A percentile compares a stretch with the other conserved stretches of the same genome.
Conservation (phyloP, 1,139 yeast species). For the Lizanozyma gosingica region DNA sequence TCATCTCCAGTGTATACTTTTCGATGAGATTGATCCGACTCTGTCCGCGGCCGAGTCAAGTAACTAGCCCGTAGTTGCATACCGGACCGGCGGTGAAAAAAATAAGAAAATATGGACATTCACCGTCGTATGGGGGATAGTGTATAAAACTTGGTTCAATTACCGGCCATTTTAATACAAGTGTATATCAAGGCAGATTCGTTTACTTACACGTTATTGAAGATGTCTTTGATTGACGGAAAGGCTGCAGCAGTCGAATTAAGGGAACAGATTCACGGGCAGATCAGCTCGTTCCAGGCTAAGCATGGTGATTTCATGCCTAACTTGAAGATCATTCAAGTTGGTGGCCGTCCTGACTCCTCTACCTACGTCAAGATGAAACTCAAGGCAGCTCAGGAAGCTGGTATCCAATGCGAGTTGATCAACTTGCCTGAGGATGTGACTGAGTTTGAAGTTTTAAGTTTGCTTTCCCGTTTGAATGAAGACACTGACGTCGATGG, state of each 20-base stretch:
- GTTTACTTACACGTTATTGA: no score
- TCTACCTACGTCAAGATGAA: slow-evolving; percentile 94
- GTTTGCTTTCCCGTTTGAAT: slow-evolving; percentile 55
- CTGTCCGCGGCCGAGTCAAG: no score
- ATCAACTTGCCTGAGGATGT: slow-evolving; percentile 57
- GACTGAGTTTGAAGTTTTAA: slow-evolving; percentile 50
- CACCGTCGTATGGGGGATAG: no score
- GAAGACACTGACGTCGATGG: slow-evolving; percentile 71
- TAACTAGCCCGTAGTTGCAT: no score
- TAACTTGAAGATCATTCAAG: slow-evolving; percentile 75
- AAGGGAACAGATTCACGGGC: slow-evolving; percentile 33
- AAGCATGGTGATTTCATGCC: slow-evolving; percentile 63
- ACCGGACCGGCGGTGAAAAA: no score
- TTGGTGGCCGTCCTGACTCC: slow-evolving; percentile 85
- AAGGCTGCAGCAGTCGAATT: slow-evolving; percentile 36
- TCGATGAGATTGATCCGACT: no score
- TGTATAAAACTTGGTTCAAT: no score
- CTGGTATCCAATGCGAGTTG: slow-evolving; percentile 65
- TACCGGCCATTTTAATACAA: no score
- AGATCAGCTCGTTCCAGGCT: slow-evolving; percentile 47
- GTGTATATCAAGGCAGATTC: no score
- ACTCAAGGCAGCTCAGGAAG: slow-evolving; percentile 82
- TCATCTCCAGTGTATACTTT: no score
- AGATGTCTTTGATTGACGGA: slow-evolving; percentile 34
- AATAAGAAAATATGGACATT: no score